Conservation (phyloP, 768 basidiomycete genomes). For the Lanmaoa pseudosensibilis region DNA sequence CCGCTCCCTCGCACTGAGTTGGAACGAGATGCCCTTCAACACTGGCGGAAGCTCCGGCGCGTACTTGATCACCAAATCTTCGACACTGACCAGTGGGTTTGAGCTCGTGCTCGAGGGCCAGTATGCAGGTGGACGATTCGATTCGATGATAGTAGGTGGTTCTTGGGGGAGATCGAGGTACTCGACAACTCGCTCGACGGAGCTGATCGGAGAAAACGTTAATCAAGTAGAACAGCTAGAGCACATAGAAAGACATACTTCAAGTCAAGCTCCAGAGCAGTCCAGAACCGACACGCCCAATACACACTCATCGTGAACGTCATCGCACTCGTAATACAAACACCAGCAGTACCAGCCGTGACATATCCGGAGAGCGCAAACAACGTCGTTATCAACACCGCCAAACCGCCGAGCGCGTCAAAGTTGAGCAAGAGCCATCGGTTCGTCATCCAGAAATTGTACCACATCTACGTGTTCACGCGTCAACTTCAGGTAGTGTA, state of each 20-base stretch:
- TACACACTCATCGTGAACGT: conserved; percentile 53
- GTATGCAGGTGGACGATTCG: conserved; percentile 79
- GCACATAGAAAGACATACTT: conserved; percentile 49
- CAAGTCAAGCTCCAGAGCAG: conserved; percentile 68
- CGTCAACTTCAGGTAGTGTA: background rate
- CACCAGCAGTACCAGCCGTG: conserved; percentile 61
- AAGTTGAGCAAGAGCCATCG: conserved; percentile 84
- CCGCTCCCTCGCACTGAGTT: conserved; percentile 67
- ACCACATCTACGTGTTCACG: conserved; percentile 58
- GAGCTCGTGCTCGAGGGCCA: conserved; percentile 80
- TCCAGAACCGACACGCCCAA: conserved; percentile 51
- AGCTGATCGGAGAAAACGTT: conserved; percentile 42
- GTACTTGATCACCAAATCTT: conserved; percentile 80
- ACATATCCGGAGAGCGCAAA: conserved; percentile 68
- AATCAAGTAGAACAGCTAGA: conserved; percentile 3
- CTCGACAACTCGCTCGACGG: conserved; percentile 89
- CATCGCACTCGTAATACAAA: conserved; percentile 77
- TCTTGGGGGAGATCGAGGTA: conserved; percentile 90
- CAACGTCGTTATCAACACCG: conserved; percentile 73
- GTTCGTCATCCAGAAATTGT: conserved; percentile 87
- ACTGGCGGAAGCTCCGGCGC: conserved; percentile 83
- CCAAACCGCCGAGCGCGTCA: conserved; percentile 71
- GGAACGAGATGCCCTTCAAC: conserved; percentile 72
- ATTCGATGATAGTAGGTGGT: conserved; percentile 73
- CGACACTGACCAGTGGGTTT: conserved; percentile 60